These are phyloP conservation scores for Paramecium sonneborni DNA, from an alignment of 73 alveolate species.

Conservation along the genomic window DNA sequence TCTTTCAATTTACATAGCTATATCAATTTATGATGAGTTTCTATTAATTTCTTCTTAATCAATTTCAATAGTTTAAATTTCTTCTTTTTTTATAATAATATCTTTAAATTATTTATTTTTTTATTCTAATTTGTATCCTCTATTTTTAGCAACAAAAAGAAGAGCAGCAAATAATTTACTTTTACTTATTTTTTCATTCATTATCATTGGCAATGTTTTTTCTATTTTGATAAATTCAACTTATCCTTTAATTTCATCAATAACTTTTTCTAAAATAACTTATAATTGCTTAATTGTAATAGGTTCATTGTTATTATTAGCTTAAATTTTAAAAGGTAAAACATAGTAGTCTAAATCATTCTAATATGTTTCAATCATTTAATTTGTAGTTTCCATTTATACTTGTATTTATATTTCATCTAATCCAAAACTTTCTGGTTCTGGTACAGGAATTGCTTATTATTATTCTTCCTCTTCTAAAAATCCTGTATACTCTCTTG, in stretches of 20 bases:
- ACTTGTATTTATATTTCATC: background rate
- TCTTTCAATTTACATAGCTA: background rate
- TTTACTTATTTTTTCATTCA: background rate
- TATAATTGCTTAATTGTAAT: constrained; percentile 2
- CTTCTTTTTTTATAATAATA: background rate
- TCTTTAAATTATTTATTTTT: background rate
- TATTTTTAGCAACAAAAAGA: background rate
- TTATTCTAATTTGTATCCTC: background rate
- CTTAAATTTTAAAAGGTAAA: background rate
- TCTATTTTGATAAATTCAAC: background rate
- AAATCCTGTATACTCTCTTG: background rate
- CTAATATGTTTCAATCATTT: background rate
- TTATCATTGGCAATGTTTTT: background rate
- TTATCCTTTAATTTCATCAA: background rate
- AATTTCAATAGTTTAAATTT: background rate
- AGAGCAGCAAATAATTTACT: constrained; percentile 37
- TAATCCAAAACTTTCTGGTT: constrained; percentile 13
- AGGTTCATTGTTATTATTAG: background rate
- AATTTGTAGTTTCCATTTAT: background rate
- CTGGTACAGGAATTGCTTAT: background rate
- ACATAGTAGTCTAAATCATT: background rate
- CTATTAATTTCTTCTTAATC: background rate
- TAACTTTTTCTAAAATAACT: background rate
- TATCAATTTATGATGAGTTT: background rate
- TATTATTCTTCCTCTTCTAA: constrained; percentile 14